Percentiles rank a stretch among this genome's conserved stretches.
Evolutionary conservation across 164 flowering plant species (phyloP).

Genomic region (Stephania japonica): DNA sequence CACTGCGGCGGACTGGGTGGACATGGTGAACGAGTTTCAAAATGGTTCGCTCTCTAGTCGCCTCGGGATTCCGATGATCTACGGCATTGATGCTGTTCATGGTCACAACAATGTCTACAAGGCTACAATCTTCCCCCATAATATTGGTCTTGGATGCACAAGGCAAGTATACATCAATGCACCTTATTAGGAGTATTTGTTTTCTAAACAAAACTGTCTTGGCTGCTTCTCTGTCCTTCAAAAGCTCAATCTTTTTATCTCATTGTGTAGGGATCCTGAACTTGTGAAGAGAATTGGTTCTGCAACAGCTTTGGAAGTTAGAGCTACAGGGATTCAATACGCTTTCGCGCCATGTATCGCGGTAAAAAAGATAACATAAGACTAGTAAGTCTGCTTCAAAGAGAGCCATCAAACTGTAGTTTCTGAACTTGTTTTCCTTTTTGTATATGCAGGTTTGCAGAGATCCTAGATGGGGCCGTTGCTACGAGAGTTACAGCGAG

Average conservation of each 20-base stretch:
- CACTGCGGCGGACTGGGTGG: conserved; percentile 15
- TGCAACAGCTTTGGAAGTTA: conserved; percentile 18
- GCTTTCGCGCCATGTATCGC: conserved; percentile 18
- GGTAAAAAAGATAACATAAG: conserved; percentile 2
- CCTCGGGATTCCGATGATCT: conserved; percentile 19
- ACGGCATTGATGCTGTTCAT: conserved; percentile 21
- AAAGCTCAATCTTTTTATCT: background rate
- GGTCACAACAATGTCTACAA: conserved; percentile 19
- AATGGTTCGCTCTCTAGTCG: conserved; percentile 18
- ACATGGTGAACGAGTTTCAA: conserved; percentile 18
- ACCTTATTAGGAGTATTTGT: background rate
- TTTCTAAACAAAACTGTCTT: background rate
- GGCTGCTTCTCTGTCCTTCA: background rate
- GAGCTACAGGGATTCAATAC: conserved; percentile 20
- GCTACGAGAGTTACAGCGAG: conserved; percentile 18
- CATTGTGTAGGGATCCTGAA: conserved; percentile 9
- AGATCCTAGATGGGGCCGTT: conserved; percentile 20
- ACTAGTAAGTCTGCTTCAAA: background rate
- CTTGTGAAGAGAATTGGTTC: conserved; percentile 17
- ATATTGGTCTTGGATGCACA: conserved; percentile 18
- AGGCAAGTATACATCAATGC: conserved; percentile 10
- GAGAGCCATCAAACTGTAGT: background rate
- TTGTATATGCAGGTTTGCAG: conserved; percentile 13
- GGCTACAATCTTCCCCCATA: conserved; percentile 19
- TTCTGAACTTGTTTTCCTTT: background rate